These are phyloP conservation scores for Pseudoperonospora humuli DNA, from an alignment of 352 stramenopile species.

Conservation along the genomic window DNA sequence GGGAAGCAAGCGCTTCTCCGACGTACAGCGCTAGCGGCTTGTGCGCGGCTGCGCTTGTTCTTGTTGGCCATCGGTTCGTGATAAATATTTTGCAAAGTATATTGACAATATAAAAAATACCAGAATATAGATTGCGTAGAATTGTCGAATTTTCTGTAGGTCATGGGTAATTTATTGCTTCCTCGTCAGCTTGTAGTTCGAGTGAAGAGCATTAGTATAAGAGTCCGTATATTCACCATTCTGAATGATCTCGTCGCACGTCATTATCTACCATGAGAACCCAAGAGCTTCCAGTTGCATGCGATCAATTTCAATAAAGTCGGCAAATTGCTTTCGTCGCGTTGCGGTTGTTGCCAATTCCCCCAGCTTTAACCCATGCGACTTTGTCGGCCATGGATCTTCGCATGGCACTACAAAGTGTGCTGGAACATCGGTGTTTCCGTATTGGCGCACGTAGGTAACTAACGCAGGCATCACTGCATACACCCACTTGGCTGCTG, in stretches of 20 bases:
- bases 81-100: too few relatives aligned
- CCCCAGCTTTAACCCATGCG: conserved; percentile 32
- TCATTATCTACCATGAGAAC: conserved; percentile 34
- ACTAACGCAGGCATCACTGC: conserved; percentile 37
- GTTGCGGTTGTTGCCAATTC: conserved; percentile 18
- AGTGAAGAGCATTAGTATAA: too few relatives aligned
- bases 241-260: conserved; percentile 1
- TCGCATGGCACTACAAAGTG: conserved; percentile 45
- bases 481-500: conserved; percentile 36
- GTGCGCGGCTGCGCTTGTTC: conserved; percentile 18
- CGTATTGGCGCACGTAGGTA: conserved; percentile 32
- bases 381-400: conserved; percentile 30
- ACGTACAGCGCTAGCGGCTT: conserved; percentile 14
- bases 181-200: too few relatives aligned
- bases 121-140: too few relatives aligned
- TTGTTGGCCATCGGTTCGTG: conserved; percentile 22
- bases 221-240: too few relatives aligned
- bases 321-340: conserved; percentile 24
- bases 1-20: neutral
- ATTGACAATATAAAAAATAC: too few relatives aligned
- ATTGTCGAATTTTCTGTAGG: too few relatives aligned
- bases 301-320: conserved; percentile 49
- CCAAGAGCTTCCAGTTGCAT: conserved; percentile 37
- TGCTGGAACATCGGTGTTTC: conserved; percentile 24
- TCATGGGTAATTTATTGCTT: too few relatives aligned